Base-by-base conservation (phyloP, 495 filamentous ascomycete species). In the Elaphomyces granulatus region DNA sequence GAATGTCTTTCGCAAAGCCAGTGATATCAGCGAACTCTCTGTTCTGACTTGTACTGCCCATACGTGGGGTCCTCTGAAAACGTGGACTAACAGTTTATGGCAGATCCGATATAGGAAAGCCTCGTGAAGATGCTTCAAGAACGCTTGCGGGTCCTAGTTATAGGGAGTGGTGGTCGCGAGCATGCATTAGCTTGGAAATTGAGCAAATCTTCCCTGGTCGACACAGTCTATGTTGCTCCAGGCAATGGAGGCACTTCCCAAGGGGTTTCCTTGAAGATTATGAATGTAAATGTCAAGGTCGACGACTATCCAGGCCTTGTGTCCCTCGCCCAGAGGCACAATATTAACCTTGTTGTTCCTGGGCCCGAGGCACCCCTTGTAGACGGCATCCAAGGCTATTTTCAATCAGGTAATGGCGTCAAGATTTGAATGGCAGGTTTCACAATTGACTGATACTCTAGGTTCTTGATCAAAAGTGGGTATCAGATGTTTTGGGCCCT, bases 151-250 rank as follows among this genome's bases (percentile, higher is more conserved):
- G 71, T 95, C 41, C 78, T 98, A 46, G 74, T 98, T 34, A 72
- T 98, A 43, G 90, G 90, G 53, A 88, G 82, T 59, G 90, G 90
- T 40, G 90, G 90, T 37, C 74, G 90, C 50, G 90, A 98, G 61
- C 85, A 96, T 66, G 85, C 90, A 26, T 69, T 94, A 31, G 87
- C 88, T 30, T 95, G 87, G 88, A 95, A 92, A 60, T 67, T 96
- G 20, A 74, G 75, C 49, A 81, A 93, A 55, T 94, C 87, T 14
- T 63, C 74, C 34, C 63, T 69, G 31, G 68, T 68, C 38, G 56
- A 64, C 44, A 56, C 56, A 34, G 54, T 70, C 43, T 67, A 64
- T 44, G 63, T 70, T 44, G 64, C 61, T 43, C 63, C 74, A 42
- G 90, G 90, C 39, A 98, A 98, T 53, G 90, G 90, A 37, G 92